Percentiles rank a stretch among this genome's conserved stretches.
Evolutionary conservation across 1,284 basidiomycete genomes (phyloP).

Genomic region (Phlebopus sp.): DNA sequence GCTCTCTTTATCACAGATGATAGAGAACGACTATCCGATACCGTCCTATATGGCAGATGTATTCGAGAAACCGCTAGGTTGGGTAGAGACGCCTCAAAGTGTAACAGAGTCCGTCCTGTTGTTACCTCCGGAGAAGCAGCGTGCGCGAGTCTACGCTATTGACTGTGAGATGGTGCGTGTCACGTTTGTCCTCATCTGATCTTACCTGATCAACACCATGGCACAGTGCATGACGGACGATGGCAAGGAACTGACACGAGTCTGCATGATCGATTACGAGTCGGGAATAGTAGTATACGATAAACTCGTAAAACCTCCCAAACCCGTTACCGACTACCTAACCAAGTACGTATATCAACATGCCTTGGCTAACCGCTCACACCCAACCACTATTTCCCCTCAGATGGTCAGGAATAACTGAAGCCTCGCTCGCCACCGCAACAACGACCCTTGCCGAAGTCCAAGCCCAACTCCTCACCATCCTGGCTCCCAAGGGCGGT

Average conservation of each 20-base stretch:
- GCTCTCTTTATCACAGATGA: constrained; percentile 79
- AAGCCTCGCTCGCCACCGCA: constrained; percentile 60
- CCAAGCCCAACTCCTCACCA: constrained; percentile 61
- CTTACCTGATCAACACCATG: constrained; percentile 6
- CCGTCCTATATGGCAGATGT: constrained; percentile 75
- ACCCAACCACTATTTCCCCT: not conserved
- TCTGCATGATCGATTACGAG: constrained; percentile 78
- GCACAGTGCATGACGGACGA: constrained; percentile 78
- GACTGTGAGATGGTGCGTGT: constrained; percentile 91
- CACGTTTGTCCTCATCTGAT: not conserved
- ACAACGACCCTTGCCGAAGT: constrained; percentile 77
- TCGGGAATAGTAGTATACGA: constrained; percentile 77
- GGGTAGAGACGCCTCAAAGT: constrained; percentile 74
- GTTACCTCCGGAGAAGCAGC: constrained; percentile 24
- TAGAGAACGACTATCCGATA: constrained; percentile 86
- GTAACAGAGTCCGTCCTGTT: constrained; percentile 28
- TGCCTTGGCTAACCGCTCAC: not conserved
- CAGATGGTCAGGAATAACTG: constrained; percentile 90
- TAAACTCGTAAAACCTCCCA: constrained; percentile 80
- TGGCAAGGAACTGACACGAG: constrained; percentile 82
- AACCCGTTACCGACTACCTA: constrained; percentile 82
- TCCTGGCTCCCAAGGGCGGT: constrained; percentile 45
- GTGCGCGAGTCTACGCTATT: constrained; percentile 59
- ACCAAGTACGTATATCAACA: constrained; percentile 54
- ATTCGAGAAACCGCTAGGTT: constrained; percentile 59